A percentile compares a stretch with the other conserved stretches of the same genome.
Evolutionary conservation across 768 basidiomycete species (phyloP).

Genomic region (Suillus cothurnatus): DNA sequence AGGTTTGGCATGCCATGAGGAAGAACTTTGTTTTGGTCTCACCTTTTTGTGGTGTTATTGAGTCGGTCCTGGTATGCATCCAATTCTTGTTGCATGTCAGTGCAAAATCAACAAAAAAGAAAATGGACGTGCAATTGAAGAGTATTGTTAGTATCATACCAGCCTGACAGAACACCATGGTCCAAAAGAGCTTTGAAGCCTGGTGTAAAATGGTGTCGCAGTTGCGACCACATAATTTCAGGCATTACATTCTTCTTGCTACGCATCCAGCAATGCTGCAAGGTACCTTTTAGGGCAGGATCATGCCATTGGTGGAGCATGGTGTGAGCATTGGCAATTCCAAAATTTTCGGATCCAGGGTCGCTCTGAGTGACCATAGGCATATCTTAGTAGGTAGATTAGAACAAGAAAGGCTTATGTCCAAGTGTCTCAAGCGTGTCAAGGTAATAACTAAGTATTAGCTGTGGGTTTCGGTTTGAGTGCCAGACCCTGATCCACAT

Average conservation of each 20-base stretch:
- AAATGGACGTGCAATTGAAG: too few species aligned
- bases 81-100: too few species aligned
- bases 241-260: constrained; percentile 44
- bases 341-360: constrained; percentile 44
- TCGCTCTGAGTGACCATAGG: constrained; percentile 48
- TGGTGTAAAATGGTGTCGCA: constrained; percentile 32
- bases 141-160: too few species aligned
- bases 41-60: too few species aligned
- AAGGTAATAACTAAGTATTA: constrained; percentile 39
- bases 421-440: constrained; percentile 23
- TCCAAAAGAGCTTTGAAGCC: constrained; percentile 40
- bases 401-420: too few species aligned
- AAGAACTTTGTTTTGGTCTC: too few species aligned
- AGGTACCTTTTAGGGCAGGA: constrained; percentile 34
- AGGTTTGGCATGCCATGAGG: constrained; percentile 35
- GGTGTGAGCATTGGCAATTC: constrained; percentile 48
- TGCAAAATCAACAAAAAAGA: too few species aligned
- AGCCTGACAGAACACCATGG: constrained; percentile 23
- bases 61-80: too few species aligned
- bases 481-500: constrained; percentile 46
- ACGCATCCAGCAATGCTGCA: constrained; percentile 44
- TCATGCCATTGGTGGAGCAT: constrained; percentile 41
- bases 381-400: too few species aligned
- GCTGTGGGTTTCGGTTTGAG: constrained; percentile 39
- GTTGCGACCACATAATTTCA: constrained; percentile 44